Conservation (phyloP, 345 rosid genomes). For the Eucalyptus sp. region DNA sequence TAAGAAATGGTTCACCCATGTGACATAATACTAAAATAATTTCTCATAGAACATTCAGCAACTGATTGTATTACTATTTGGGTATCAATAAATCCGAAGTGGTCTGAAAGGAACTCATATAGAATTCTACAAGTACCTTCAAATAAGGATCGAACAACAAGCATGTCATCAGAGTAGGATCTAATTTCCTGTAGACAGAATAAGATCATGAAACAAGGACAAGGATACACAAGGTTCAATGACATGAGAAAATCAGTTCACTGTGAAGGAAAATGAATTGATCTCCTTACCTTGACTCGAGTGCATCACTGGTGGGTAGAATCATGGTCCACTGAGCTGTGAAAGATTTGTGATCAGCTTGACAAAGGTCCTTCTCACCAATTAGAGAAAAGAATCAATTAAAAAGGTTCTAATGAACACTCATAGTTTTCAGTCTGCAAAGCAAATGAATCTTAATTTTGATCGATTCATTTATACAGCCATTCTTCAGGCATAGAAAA, state of each 20-base stretch:
- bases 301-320: conserved; percentile 73
- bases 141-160: conserved; percentile 76
- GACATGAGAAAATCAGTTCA: not conserved
- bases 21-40: not conserved
- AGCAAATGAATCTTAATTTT: not conserved
- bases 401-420: not conserved
- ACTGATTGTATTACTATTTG: not conserved
- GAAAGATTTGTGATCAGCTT: conserved; percentile 83
- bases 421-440: not conserved
- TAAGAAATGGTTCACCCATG: not conserved
- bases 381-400: not conserved
- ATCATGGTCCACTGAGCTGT: conserved; percentile 81
- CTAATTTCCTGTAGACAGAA: conserved; percentile 51
- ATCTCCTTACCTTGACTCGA: conserved; percentile 50
- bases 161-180: conserved; percentile 78
- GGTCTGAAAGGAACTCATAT: not conserved
- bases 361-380: conserved; percentile 67
- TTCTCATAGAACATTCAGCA: not conserved
- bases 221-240: not conserved
- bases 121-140: conserved; percentile 38
- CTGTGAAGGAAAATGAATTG: not conserved
- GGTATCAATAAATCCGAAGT: not conserved
- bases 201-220: conserved; percentile 1
- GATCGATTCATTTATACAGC: not conserved
- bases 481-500: not conserved